A percentile compares a stretch with the other conserved stretches of the same genome.
Conservation (phyloP, 805 yeast genomes). For the Wickerhamomyces rabaulensis region DNA sequence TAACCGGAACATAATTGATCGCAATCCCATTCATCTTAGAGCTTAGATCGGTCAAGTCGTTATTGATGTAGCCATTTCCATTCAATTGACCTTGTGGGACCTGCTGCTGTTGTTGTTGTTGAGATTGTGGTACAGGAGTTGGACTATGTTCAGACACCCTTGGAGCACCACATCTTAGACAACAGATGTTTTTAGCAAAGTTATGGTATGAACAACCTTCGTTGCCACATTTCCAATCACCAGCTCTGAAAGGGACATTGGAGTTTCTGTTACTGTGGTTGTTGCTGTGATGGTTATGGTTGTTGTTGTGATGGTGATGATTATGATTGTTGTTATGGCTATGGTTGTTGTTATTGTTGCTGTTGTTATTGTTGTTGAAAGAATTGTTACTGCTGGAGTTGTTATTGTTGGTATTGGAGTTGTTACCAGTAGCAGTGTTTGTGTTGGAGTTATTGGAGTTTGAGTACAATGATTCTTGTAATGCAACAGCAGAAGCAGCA, state of each 20-base stretch:
- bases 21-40: conserved; percentile 17
- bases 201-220: conserved; percentile 83
- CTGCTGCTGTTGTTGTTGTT: conserved; percentile 6
- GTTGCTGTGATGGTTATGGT: conserved; percentile 8
- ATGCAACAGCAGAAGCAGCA: conserved; percentile 64
- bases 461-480: conserved; percentile 54
- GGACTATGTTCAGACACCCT: conserved; percentile 26
- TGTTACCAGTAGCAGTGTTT: conserved; percentile 12
- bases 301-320: conserved; percentile 19
- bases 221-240: conserved; percentile 89
- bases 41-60: conserved; percentile 15
- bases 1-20: conserved; percentile 7
- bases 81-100: conserved; percentile 1
- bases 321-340: conserved; percentile 10
- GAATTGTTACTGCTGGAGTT: background rate
- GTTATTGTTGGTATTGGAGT: conserved; percentile 12
- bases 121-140: conserved; percentile 3
- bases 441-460: background rate
- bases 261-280: conserved; percentile 27
- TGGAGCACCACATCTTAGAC: conserved; percentile 85
- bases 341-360: conserved; percentile 3
- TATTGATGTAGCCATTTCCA: background rate
- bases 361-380: conserved; percentile 9
- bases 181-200: conserved; percentile 83
- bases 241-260: conserved; percentile 91